These are phyloP conservation scores for Fraxinus cuspidata DNA, from an alignment of 257 asterid species.

Conservation along the genomic window DNA sequence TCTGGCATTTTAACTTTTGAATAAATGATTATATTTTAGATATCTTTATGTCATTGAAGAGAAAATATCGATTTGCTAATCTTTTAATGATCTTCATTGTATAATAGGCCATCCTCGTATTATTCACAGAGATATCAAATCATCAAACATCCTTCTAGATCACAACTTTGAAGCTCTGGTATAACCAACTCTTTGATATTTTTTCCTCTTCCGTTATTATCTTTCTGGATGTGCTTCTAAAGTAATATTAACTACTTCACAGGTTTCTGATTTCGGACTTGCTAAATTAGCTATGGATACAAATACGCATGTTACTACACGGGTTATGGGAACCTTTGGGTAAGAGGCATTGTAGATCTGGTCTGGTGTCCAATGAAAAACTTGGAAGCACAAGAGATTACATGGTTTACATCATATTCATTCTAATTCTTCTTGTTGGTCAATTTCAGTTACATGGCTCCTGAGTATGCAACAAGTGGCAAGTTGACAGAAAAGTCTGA, in stretches of 20 bases:
- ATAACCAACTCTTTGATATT: constrained; percentile 19
- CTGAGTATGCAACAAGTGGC: constrained; percentile 95
- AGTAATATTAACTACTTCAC: constrained; percentile 26
- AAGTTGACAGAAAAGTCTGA: constrained; percentile 89
- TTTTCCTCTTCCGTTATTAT: not conserved
- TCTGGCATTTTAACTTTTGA: not conserved
- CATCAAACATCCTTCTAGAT: constrained; percentile 90
- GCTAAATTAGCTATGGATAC: constrained; percentile 88
- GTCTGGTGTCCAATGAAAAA: constrained; percentile 3
- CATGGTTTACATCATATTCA: not conserved
- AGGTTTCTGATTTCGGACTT: constrained; percentile 96
- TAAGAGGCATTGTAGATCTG: constrained; percentile 33
- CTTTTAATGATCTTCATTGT: constrained; percentile 11
- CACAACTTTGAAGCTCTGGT: constrained; percentile 90
- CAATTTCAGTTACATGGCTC: constrained; percentile 88
- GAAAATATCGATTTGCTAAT: constrained; percentile 18
- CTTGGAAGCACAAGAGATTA: constrained; percentile 3
- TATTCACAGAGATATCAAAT: constrained; percentile 93
- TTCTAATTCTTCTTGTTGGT: constrained; percentile 18
- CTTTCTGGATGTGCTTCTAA: constrained; percentile 3
- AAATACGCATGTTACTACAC: constrained; percentile 77
- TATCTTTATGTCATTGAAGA: constrained; percentile 7
- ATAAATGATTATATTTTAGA: not conserved
- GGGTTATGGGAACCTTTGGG: constrained; percentile 98
- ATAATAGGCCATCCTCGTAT: constrained; percentile 81